These are phyloP conservation scores for Claviceps sp. DNA, from an alignment of 2,329 filamentous ascomycete species.

Conservation along the genomic window DNA sequence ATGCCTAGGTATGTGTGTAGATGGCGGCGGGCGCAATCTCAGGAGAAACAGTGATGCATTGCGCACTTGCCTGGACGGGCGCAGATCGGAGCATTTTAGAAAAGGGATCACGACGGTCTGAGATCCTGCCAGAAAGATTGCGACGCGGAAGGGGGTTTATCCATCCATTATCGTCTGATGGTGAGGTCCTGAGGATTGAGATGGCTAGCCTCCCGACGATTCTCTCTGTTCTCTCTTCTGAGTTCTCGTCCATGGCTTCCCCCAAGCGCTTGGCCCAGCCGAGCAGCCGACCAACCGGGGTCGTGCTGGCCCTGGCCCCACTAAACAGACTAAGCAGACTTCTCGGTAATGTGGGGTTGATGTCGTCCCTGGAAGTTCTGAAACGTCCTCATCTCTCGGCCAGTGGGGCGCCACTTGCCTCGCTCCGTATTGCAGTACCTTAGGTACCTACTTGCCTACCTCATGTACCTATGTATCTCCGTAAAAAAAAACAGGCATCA, in stretches of 20 bases:
- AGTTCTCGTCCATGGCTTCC: background rate
- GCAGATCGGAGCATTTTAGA: too few species aligned
- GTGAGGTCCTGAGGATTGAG: too few species aligned
- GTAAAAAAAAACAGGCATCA: background rate
- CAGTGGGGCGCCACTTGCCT: background rate
- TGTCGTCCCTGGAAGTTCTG: slow-evolving; percentile 4
- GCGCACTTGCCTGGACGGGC: too few species aligned
- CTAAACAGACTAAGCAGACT: slow-evolving; percentile 2
- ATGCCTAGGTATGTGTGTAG: too few species aligned
- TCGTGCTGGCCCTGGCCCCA: background rate
- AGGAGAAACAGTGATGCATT: too few species aligned
- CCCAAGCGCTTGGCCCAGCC: background rate
- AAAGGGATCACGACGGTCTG: too few species aligned
- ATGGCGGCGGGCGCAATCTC: too few species aligned
- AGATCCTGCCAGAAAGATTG: too few species aligned
- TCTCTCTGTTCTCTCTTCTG: too few species aligned
- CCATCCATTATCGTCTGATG: too few species aligned
- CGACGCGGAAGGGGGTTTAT: too few species aligned
- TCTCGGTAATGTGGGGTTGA: slow-evolving; percentile 2
- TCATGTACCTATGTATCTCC: background rate
- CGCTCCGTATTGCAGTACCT: background rate
- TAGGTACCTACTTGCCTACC: background rate
- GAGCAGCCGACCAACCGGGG: background rate
- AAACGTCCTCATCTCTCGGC: slow-evolving; percentile 5
- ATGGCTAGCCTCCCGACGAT: too few species aligned